Evolutionary conservation across 1,284 basidiomycete species (phyloP).

Genomic region (Ceratobasidium sp.): DNA sequence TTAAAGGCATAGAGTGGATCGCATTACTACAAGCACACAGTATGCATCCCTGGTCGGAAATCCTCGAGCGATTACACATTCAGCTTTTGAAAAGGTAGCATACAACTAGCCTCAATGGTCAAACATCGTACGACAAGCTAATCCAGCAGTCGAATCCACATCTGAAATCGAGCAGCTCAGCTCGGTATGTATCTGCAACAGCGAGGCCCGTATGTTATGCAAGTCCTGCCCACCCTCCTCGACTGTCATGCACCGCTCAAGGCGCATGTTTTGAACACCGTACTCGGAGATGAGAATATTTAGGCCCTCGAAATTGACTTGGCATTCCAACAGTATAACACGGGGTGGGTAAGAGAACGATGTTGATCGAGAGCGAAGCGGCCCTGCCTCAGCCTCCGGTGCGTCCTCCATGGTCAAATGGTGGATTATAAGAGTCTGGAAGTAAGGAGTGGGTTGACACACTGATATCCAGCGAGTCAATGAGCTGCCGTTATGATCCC

Average conservation of each 20-base stretch:
- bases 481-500: not conserved
- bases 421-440: too few relatives aligned
- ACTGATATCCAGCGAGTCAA: not conserved
- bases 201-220: not conserved
- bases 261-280: not conserved
- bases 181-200: not conserved
- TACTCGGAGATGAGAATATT: not conserved
- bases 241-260: not conserved
- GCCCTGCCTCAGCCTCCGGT: not conserved
- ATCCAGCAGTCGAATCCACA: not conserved
- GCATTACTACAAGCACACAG: too few relatives aligned
- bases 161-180: not conserved
- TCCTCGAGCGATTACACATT: too few relatives aligned
- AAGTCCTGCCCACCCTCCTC: not conserved
- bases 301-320: not conserved
- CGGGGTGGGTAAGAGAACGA: not conserved
- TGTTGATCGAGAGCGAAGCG: not conserved
- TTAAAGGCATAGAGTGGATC: too few relatives aligned
- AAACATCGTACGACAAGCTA: not conserved
- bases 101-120: not conserved
- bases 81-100: too few relatives aligned
- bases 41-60: too few relatives aligned
- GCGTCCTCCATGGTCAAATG: too few relatives aligned
- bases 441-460: not conserved
- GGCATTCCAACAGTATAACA: not conserved